Base-by-base conservation (phyloP, 108 stramenopile species). In the Seminavis robusta region DNA sequence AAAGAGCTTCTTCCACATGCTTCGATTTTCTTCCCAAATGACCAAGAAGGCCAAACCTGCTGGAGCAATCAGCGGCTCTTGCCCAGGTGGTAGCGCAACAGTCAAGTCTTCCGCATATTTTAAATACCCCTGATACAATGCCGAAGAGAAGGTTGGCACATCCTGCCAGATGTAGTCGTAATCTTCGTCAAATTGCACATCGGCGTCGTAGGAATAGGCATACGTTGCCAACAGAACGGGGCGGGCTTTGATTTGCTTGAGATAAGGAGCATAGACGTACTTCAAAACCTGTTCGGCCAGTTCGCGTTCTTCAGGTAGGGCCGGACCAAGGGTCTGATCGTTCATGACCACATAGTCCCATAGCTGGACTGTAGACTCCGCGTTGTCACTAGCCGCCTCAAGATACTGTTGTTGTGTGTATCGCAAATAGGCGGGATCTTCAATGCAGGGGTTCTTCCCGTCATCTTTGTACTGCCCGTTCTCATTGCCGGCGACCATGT, bases 1-100 rank as follows among this genome's bases (percentile, higher is more conserved):
- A 37, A 73, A 69, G n/a, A 79, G 49, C 15, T 65, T 61, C 10
- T 8, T n/a, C 73, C 78, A 74, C 20, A 79, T 17, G 19, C 19
- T 52, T 9, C 28, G 45, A 48, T 62, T 61, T 41, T 74, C 69
- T 49, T 74, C 69, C 45, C 52, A 74, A 2, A 79, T 56, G 27
- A 66, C 33, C n/a, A 74, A 38, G 63, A 62, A 79, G n/a, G 73
- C 78, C 4, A 71, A 48, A 15, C 73, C 72, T 3, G 71, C 69
- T 3, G 78, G 78, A 20, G 78, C 78, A n/a, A 79, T 55, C 19
- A 56, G 31, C 1, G 78, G 59, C 32, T 71, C 33, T 45, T 67
- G 65, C 16, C 34, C 28, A 1, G 43, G 24, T 0, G 72, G 77
- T 20, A 79, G 43, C 19, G 27, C 20, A 19, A 16, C 10, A 23